Evolutionary conservation across 441 rosid species (phyloP).

Genomic region (Populus trichocarpa): DNA sequence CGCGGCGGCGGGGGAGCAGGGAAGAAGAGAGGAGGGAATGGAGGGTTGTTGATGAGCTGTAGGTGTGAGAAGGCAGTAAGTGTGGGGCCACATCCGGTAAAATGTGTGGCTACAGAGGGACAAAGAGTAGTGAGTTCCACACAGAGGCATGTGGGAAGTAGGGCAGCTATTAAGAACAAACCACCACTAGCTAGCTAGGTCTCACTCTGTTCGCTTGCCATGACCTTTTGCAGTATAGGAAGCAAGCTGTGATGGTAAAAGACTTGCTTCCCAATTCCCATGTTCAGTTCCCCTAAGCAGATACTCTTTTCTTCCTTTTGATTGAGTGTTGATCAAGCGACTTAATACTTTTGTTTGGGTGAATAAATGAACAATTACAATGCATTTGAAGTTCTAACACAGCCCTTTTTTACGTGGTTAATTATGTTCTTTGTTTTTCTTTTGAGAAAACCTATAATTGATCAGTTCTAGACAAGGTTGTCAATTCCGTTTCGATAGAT

Average conservation of each 20-base stretch:
- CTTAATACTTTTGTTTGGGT: neutral
- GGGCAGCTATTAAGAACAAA: constrained; percentile 33
- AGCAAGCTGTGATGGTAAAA: neutral
- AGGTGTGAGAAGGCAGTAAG: constrained; percentile 73
- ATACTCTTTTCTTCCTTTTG: neutral
- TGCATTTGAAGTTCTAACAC: neutral
- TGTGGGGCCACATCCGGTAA: constrained; percentile 55
- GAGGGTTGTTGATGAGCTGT: constrained; percentile 53
- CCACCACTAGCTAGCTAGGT: constrained; percentile 42
- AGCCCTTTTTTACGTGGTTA: too few relatives aligned
- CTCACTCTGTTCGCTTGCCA: constrained; percentile 35
- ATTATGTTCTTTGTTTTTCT: too few relatives aligned
- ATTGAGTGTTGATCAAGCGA: neutral
- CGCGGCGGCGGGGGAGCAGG: constrained; percentile 26
- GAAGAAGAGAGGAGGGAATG: constrained; percentile 10
- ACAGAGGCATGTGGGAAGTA: constrained; percentile 38
- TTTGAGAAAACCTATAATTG: too few relatives aligned
- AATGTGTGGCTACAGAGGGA: constrained; percentile 23
- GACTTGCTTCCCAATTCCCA: neutral
- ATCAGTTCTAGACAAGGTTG: too few relatives aligned
- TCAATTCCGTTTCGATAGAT: too few relatives aligned
- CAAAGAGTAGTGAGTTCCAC: constrained; percentile 18
- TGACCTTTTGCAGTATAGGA: constrained; percentile 25
- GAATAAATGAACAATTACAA: neutral
- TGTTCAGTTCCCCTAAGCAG: neutral